These are phyloP conservation scores for Erodium trifolium DNA, from an alignment of 441 rosid species.

Conservation along the genomic window DNA sequence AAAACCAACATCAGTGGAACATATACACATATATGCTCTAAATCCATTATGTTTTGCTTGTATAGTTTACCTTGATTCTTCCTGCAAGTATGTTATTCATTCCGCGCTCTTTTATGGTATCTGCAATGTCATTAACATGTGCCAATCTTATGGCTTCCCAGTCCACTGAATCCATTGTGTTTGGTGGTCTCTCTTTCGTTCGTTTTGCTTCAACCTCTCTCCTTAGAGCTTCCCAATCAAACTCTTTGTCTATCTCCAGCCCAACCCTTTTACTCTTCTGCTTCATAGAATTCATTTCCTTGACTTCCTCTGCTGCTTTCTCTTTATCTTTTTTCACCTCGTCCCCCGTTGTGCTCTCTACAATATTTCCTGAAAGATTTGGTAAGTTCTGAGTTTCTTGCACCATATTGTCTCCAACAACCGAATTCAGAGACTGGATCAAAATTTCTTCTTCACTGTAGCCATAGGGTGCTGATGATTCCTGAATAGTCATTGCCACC, in stretches of 20 bases:
- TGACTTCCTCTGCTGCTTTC: constrained; percentile 24
- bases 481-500: constrained; percentile 19
- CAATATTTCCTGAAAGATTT: constrained; percentile 25
- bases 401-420: constrained; percentile 19
- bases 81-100: constrained; percentile 71
- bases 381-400: constrained; percentile 14
- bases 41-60: not conserved
- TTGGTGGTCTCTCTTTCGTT: constrained; percentile 43
- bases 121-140: constrained; percentile 41
- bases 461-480: constrained; percentile 19
- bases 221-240: constrained; percentile 81
- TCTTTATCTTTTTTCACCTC: constrained; percentile 23
- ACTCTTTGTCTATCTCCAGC: constrained; percentile 35
- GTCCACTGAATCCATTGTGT: constrained; percentile 69
- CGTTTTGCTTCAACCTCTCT: constrained; percentile 37
- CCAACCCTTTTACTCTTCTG: constrained; percentile 42
- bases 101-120: constrained; percentile 75
- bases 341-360: constrained; percentile 31
- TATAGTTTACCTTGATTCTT: constrained; percentile 49
- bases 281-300: constrained; percentile 27
- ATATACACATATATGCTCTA: not conserved
- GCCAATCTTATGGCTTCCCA: constrained; percentile 74
- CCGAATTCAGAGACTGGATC: no score
- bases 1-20: constrained; percentile 20
- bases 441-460: constrained; percentile 17